Base-by-base conservation (phyloP, 768 basidiomycete genomes). In the Hirschioporus abietinus region DNA sequence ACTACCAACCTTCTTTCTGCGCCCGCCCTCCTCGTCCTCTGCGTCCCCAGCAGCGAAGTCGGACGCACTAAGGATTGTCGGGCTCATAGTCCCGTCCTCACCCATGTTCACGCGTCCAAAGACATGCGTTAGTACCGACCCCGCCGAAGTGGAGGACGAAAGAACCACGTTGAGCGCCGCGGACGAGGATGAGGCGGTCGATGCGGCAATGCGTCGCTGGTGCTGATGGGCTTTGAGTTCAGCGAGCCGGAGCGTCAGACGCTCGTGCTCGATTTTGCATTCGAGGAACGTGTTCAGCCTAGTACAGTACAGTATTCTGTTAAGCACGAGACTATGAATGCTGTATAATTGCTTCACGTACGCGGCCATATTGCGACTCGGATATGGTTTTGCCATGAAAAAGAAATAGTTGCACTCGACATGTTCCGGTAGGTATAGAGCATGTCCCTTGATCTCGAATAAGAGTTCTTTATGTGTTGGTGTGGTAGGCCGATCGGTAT, bases 251-350 rank as follows among this genome's bases (percentile, higher is more conserved):
- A 85, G 84, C 70, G 90, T 83, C 58, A 97, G 76, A 17, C 88
- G 84, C 75, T 93, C 90, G 75, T 97, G 95, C 78, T 96, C 93
- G 66, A 89, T 80, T 76, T 94, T 95, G 63, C 96, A 84, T 72
- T 96, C 95, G 36, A 97, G 71, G 70, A 88, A 86, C 0, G 87
- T 86, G 69, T 89, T 85, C 34, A 91, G 76, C 84, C 91, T 92
- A 68, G 8, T 23, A 58, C 17, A 26, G 7, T 60, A 7, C 7
- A 23, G 30, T 12, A 24, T 1, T 25, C 15, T 25, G 23, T 61
- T 61, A 17, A 61, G 1, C 24, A 24, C 23, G 3, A 17, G 30
- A 25, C 24, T 2, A 61, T 61, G 60, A 15, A 18, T 65, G 25
- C 59, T 35, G 35, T 26, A 76, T 30, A 30, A 30, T 3, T 30